A percentile compares a stretch with the other conserved stretches of the same genome.
These are phyloP conservation scores for Strigomonas culicis DNA, from an alignment of 208 protist species.

Conservation along the genomic window DNA sequence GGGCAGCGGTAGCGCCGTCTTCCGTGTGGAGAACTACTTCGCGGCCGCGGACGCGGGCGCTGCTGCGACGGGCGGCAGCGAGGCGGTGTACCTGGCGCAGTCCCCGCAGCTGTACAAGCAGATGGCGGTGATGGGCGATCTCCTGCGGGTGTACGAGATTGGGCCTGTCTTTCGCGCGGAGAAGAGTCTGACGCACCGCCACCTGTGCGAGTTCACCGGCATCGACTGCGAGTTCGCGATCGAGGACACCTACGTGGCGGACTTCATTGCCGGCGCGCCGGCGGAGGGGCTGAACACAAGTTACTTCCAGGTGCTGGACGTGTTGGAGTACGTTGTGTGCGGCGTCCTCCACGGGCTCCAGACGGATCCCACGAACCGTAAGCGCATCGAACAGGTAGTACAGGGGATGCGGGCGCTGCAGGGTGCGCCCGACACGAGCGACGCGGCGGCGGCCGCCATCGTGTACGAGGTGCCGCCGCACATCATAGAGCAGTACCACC, in stretches of 20 bases:
- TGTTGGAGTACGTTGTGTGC: constrained; percentile 93
- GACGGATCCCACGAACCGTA: constrained; percentile 1
- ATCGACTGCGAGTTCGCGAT: constrained; percentile 99
- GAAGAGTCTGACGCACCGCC: constrained; percentile 97
- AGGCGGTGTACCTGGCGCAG: constrained; percentile 95
- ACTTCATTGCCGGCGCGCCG: background rate
- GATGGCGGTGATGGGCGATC: constrained; percentile 96
- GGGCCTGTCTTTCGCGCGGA: constrained; percentile 98
- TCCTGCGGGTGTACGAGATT: constrained; percentile 93
- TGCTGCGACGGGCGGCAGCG: background rate
- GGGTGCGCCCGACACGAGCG: background rate
- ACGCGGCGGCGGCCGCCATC: background rate
- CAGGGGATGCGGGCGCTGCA: background rate
- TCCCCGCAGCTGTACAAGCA: constrained; percentile 99
- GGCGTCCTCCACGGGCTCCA: constrained; percentile 91
- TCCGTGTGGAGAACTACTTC: constrained; percentile 76
- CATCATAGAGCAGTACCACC: constrained; percentile 18
- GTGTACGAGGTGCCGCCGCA: constrained; percentile 32
- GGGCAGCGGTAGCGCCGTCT: constrained; percentile 80
- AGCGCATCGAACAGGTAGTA: constrained; percentile 12
- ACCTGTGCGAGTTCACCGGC: constrained; percentile 99
- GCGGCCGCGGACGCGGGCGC: background rate
- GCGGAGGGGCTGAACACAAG: background rate
- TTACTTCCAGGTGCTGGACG: constrained; percentile 93
- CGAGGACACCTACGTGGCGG: constrained; percentile 79